Evolutionary conservation across 148 eudicot species (phyloP), one percentile per base, ranked within the genome.

Genomic region (Selenicereus undatus): DNA sequence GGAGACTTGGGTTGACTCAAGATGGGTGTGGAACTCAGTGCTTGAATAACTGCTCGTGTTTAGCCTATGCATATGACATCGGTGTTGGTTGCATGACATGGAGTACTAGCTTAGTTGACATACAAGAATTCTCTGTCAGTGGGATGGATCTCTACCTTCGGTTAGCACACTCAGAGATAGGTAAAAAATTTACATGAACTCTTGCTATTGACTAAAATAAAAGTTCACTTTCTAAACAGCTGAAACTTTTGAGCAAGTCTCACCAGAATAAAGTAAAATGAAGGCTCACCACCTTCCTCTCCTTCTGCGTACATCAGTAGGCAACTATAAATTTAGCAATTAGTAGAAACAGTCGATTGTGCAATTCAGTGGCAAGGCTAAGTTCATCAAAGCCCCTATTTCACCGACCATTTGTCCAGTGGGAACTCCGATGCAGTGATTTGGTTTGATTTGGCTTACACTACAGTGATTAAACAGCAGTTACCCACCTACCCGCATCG

Each of bases 61-160:
- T 58, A 13, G 95, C 91, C 8, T 87, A 85, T 79, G 84, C 91
- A 9, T 84, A 75, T 77, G 82, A 73, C 11, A 29, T 50, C 0
- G 86, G 86, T n/a, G 77, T 83, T 13, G 84, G 84, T 0, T 87
- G 94, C 73, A 71, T 84, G 90, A 48, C 73, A 43, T 90, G 92
- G 91, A 76, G 79, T 60, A 81, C 79, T 2, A 79, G 73, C 24
- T 70, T 91, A 77, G 65, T 91, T 14, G 90, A 89, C 39, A n/a
- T 78, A 29, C 85, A 84, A 66, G 48, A 81, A 26, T 87, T 88
- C 64, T 29, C 79, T 13, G 52, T 58, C 7, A 85, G 81, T 18
- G 88, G 93, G 66, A 71, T 52, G 21, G 80, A 78, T 76, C 77
- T 90, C 8, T 85, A 80, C 79, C 68, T 90, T 21, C 88, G 90